These are phyloP conservation scores for Microbotryum silenes-acaulis DNA, from an alignment of 1,284 basidiomycete species.

Conservation along the genomic window DNA sequence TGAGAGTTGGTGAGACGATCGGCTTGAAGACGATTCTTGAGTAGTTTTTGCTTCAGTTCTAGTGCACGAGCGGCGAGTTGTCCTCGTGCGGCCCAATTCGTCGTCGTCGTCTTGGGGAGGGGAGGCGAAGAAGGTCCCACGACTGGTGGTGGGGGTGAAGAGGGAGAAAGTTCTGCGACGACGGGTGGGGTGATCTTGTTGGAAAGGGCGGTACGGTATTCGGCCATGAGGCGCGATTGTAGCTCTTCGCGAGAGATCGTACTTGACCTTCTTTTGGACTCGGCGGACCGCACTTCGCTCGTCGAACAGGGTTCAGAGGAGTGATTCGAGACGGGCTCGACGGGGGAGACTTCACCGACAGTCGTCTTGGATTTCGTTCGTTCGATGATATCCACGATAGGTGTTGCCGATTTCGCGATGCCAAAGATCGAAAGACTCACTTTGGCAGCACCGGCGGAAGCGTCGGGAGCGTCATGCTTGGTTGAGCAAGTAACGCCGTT, in stretches of 20 bases:
- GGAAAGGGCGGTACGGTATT: conserved; percentile 25
- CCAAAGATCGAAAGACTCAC: conserved; percentile 22
- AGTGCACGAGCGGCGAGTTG: background rate
- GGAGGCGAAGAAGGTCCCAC: background rate
- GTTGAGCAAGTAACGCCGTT: background rate
- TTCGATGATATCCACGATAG: background rate
- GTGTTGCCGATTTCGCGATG: conserved; percentile 5
- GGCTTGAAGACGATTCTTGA: background rate
- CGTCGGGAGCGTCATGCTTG: background rate
- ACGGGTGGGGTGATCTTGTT: background rate
- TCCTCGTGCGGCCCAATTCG: conserved; percentile 9
- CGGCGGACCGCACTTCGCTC: background rate
- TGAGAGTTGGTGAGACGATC: background rate
- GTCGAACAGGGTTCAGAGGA: background rate
- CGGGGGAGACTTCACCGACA: background rate
- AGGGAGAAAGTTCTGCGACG: background rate
- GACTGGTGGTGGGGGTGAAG: background rate
- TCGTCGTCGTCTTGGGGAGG: conserved; percentile 18
- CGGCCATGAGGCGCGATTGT: conserved; percentile 20
- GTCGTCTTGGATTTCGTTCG: background rate
- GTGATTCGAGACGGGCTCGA: background rate
- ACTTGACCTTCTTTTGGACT: background rate
- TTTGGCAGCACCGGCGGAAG: background rate
- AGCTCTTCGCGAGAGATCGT: conserved; percentile 9
- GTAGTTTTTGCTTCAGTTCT: background rate